Conservation (phyloP, 352 stramenopile species). For the Plasmopara muralis region DNA sequence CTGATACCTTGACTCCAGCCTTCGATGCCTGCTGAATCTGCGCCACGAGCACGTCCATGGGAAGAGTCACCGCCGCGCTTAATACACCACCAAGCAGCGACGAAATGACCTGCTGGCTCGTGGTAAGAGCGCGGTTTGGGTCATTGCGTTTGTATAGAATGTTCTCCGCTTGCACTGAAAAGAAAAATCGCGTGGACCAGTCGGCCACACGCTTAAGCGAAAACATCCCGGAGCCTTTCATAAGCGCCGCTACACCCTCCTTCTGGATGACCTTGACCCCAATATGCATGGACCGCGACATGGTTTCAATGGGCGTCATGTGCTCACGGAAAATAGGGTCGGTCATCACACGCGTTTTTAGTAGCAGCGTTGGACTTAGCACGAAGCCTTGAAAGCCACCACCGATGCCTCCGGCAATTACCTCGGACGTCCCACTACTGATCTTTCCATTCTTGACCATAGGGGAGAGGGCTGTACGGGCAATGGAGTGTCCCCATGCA, state of each 20-base stretch:
- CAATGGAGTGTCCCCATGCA: constrained; percentile 80
- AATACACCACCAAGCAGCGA: constrained; percentile 80
- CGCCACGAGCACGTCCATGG: constrained; percentile 89
- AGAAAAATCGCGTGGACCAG: constrained; percentile 91
- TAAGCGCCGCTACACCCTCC: constrained; percentile 81
- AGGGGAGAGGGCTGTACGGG: constrained; percentile 45
- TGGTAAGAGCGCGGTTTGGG: constrained; percentile 52
- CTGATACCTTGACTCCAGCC: constrained; percentile 72
- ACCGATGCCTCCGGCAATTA: constrained; percentile 83
- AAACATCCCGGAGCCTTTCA: constrained; percentile 91
- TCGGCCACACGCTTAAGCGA: constrained; percentile 90
- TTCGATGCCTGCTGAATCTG: constrained; percentile 91
- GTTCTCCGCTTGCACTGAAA: constrained; percentile 83
- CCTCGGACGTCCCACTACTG: constrained; percentile 51
- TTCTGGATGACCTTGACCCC: constrained; percentile 87
- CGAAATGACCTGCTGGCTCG: constrained; percentile 64
- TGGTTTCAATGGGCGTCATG: constrained; percentile 85
- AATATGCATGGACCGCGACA: constrained; percentile 68
- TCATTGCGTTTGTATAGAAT: constrained; percentile 67
- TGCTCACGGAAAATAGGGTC: constrained; percentile 87
- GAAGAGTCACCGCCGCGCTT: constrained; percentile 80
- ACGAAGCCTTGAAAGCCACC: constrained; percentile 91
- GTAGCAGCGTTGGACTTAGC: constrained; percentile 86
- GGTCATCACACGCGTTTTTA: constrained; percentile 95
- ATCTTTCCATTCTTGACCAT: constrained; percentile 54